Evolutionary conservation across 2,329 filamentous ascomycete genomes (phyloP), one percentile per base, ranked within the genome.

Genomic region (Akanthomyces uredinophilus): DNA sequence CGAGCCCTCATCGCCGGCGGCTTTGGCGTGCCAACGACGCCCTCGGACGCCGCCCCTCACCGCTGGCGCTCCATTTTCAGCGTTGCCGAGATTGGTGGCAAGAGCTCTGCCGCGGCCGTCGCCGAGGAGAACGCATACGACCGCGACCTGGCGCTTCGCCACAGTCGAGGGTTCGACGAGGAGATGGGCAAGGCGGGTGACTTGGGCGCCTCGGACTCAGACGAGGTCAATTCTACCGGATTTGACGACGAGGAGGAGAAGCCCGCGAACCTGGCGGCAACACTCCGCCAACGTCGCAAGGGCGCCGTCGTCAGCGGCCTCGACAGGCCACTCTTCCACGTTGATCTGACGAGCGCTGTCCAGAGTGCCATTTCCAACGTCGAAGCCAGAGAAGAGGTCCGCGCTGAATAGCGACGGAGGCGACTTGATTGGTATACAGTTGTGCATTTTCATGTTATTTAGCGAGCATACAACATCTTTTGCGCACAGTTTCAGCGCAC

Each of bases 61-160:
- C 84, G 90, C 63, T 98, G 93, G 94, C 93, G 91, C 73, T 91
- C 92, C n/a, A 92, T 98, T 66, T 98, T 96, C 80, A 92, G 87
- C 70, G 92, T 98, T 24, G 91, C 94, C 2, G 92, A 96, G 71
- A 87, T 96, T 66, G 87, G 91, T 65, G 89, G 92, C 22, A 78
- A 80, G 5, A 77, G 86, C 59, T 91, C 88, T 5, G 90, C 90
- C 0, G 88, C 89, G 1, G 85, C 85, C 0, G 79, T 80, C 8
- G 90, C 90, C 0, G 88, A 93, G 68, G 77, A 82, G 29, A 78
- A 82, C 29, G 81, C 83, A 59, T 88, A 89, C 70, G 81, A 85
- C 70, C 54, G 49, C 8, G 64, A 64, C 37, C 39, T 60, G 20
- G 64, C 63, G 18, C 32, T 47, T 13, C 58, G 50, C 41, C 55